phyloP scores from a whole-genome alignment of 176 grass and related monocot species.

The Themeda triandra region DNA sequence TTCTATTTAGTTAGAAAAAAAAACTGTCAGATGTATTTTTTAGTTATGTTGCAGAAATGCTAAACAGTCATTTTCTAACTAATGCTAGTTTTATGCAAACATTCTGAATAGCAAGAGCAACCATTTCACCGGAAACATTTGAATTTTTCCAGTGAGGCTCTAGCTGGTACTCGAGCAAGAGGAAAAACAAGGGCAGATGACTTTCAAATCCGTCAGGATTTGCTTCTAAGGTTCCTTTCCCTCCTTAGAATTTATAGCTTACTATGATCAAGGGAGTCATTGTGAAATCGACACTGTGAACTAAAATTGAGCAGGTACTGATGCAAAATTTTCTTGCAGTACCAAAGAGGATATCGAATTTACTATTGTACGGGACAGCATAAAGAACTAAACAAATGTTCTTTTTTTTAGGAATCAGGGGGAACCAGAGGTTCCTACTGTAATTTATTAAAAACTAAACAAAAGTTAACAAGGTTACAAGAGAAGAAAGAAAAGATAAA shows the following conservation, averaged over 20 bases:
- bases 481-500: no score
- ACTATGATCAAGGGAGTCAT: background rate
- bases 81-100: slow-evolving; percentile 50
- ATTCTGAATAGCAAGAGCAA: slow-evolving; percentile 99
- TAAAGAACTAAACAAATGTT: no score
- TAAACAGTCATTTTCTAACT: slow-evolving; percentile 43
- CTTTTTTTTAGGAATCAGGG: no score
- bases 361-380: slow-evolving; percentile 83
- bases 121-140: slow-evolving; percentile 95
- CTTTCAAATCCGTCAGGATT: slow-evolving; percentile 78
- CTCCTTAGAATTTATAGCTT: slow-evolving; percentile 5
- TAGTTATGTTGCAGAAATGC: background rate
- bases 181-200: slow-evolving; percentile 72
- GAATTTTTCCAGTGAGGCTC: slow-evolving; percentile 93
- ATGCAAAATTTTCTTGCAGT: slow-evolving; percentile 49
- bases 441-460: no score
- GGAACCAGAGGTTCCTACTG: no score
- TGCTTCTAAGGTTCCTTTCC: slow-evolving; percentile 75
- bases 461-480: no score
- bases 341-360: slow-evolving; percentile 92
- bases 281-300: slow-evolving; percentile 2
- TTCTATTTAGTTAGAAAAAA: background rate
- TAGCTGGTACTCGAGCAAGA: slow-evolving; percentile 85
- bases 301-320: background rate
- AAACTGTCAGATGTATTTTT: background rate